Conservation (phyloP, 495 filamentous ascomycete species). For the Clohesyomyces aquaticus region DNA sequence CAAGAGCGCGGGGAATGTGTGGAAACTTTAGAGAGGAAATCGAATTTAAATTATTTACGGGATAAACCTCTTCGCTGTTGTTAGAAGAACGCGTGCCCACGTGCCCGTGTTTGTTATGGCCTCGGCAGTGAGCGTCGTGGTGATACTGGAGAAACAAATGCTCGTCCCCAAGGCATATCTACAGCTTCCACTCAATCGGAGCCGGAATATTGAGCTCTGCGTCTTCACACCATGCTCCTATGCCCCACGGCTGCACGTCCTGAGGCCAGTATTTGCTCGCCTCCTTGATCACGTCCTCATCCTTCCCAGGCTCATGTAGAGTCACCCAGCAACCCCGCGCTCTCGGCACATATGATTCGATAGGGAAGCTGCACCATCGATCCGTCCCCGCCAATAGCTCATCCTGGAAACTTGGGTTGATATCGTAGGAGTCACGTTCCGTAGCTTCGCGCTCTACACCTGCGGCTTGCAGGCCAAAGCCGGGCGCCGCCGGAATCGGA, state of each 20-base stretch:
- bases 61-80: too few species aligned
- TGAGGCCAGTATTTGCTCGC: constrained; percentile 49
- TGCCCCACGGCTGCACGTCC: constrained; percentile 50
- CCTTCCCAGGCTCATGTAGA: constrained; percentile 16
- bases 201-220: constrained; percentile 46
- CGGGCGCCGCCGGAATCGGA: constrained; percentile 50
- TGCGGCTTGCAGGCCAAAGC: constrained; percentile 40
- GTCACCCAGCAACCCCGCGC: constrained; percentile 48
- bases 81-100: too few species aligned
- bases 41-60: neutral
- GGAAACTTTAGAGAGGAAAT: neutral
- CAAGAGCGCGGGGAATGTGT: neutral
- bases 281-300: constrained; percentile 34
- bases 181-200: constrained; percentile 35
- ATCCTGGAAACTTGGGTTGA: constrained; percentile 24
- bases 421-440: constrained; percentile 24
- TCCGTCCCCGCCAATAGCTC: constrained; percentile 32
- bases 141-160: too few species aligned
- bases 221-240: constrained; percentile 52
- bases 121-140: neutral
- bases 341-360: constrained; percentile 44
- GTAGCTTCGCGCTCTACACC: constrained; percentile 39
- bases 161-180: neutral
- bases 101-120: too few species aligned
- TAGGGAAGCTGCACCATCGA: constrained; percentile 27